Evolutionary conservation across 208 protist genomes (phyloP).

Genomic region (Crithidia fasciculata): DNA sequence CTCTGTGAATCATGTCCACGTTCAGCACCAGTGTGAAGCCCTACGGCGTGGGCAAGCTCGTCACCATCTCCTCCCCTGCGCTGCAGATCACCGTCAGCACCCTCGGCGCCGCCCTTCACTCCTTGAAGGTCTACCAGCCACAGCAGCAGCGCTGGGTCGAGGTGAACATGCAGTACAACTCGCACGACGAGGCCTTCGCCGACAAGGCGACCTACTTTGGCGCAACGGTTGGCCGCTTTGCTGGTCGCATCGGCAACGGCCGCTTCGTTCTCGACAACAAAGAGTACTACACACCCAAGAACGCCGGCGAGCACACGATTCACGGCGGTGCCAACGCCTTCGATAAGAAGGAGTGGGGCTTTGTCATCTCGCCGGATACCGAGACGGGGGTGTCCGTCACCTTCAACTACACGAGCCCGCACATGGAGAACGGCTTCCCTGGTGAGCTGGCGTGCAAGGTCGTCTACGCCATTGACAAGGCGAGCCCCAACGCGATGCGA

Average conservation of each 20-base stretch:
- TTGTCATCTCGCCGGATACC: constrained; percentile 35
- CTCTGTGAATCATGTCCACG: constrained; percentile 14
- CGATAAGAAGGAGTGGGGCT: constrained; percentile 56
- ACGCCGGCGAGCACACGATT: constrained; percentile 38
- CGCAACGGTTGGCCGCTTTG: constrained; percentile 64
- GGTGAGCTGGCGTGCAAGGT: constrained; percentile 31
- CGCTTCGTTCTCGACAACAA: constrained; percentile 15
- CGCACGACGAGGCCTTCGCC: constrained; percentile 47
- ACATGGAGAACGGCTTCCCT: constrained; percentile 68
- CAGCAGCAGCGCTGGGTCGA: constrained; percentile 53
- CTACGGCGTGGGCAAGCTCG: constrained; percentile 43
- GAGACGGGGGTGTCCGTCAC: constrained; percentile 41
- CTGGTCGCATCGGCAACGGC: constrained; percentile 40
- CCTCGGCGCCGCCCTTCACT: constrained; percentile 55
- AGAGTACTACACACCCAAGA: constrained; percentile 21
- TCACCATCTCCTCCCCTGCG: constrained; percentile 39
- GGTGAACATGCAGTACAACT: constrained; percentile 53
- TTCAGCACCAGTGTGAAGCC: constrained; percentile 37
- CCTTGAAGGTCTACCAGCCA: constrained; percentile 41
- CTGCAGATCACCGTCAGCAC: constrained; percentile 56
- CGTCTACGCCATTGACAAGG: constrained; percentile 35
- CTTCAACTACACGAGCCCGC: constrained; percentile 32
- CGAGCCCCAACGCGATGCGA: constrained; percentile 31
- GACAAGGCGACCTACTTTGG: constrained; percentile 59
- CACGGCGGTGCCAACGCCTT: constrained; percentile 58